A percentile compares a stretch with the other conserved stretches of the same genome.
Conservation (phyloP, 2,329 filamentous ascomycete genomes). For the Cladorrhinum sp. region DNA sequence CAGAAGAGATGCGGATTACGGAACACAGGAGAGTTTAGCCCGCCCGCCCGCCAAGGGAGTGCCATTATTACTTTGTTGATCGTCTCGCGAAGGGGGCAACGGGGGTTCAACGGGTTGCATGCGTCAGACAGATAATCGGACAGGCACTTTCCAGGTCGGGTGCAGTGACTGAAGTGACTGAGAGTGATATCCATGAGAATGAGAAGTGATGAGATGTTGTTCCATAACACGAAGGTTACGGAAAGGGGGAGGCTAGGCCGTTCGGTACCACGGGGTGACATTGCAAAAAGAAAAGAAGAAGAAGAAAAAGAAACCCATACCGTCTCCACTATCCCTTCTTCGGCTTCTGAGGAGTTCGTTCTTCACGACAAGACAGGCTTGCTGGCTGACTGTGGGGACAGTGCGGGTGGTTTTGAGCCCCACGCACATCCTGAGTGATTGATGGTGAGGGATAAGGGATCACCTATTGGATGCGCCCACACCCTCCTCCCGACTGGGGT, state of each 20-base stretch:
- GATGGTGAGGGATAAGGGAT: neutral
- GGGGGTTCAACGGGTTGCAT: neutral
- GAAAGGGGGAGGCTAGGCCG: neutral
- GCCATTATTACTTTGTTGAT: neutral
- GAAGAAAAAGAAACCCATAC: neutral
- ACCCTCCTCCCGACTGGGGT: constrained; percentile 11
- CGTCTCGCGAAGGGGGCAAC: neutral
- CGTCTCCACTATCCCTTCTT: constrained; percentile 5
- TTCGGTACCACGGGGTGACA: constrained; percentile 1
- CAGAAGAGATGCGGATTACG: neutral
- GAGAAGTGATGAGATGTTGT: neutral
- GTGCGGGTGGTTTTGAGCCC: constrained; percentile 3
- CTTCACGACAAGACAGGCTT: neutral
- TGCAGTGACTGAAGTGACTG: neutral
- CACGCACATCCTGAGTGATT: constrained; percentile 2
- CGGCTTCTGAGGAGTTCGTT: constrained; percentile 3
- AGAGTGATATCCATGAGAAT: neutral
- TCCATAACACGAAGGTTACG: neutral
- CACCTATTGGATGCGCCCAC: neutral
- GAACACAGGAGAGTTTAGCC: neutral
- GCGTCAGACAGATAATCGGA: neutral
- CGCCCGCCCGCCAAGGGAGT: neutral
- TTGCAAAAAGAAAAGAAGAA: neutral
- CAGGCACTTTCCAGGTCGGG: neutral
- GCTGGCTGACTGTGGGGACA: constrained; percentile 1